These are phyloP conservation scores for Boletus coccyginus DNA, from an alignment of 768 basidiomycete species.

Conservation along the genomic window DNA sequence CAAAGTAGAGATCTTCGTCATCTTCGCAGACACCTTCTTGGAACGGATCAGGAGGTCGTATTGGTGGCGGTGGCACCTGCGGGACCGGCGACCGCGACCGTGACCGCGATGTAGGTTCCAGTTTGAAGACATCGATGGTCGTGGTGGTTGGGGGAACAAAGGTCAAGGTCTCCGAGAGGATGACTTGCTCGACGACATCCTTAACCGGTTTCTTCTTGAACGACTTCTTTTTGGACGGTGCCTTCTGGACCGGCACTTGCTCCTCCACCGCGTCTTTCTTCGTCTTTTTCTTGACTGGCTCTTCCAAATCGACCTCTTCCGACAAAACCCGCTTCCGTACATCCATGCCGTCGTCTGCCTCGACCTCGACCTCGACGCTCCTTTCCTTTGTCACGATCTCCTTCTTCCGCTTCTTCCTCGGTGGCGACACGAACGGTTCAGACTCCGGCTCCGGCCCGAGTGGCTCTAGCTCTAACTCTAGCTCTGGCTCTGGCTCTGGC, in stretches of 20 bases:
- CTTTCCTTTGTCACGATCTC: slow-evolving; percentile 36
- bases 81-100: slow-evolving; percentile 45
- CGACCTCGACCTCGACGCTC: slow-evolving; percentile 55
- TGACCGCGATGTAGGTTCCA: slow-evolving; percentile 48
- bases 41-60: slow-evolving; percentile 51
- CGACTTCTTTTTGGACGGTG: slow-evolving; percentile 33
- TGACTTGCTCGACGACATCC: slow-evolving; percentile 47
- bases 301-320: slow-evolving; percentile 39
- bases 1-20: slow-evolving; percentile 87
- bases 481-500: slow-evolving; percentile 13
- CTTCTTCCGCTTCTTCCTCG: slow-evolving; percentile 60
- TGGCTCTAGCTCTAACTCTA: no score
- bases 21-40: slow-evolving; percentile 67
- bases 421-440: slow-evolving; percentile 40
- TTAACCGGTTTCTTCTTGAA: slow-evolving; percentile 34
- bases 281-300: slow-evolving; percentile 23
- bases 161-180: slow-evolving; percentile 47
- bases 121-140: slow-evolving; percentile 45
- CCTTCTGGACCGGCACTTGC: slow-evolving; percentile 35
- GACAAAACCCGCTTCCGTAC: slow-evolving; percentile 45
- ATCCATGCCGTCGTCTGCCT: slow-evolving; percentile 37
- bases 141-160: slow-evolving; percentile 50
- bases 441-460: slow-evolving; percentile 24
- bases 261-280: slow-evolving; percentile 36
- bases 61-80: slow-evolving; percentile 37